Conservation (phyloP, 257 asterid species). For the Datura wrightii region DNA sequence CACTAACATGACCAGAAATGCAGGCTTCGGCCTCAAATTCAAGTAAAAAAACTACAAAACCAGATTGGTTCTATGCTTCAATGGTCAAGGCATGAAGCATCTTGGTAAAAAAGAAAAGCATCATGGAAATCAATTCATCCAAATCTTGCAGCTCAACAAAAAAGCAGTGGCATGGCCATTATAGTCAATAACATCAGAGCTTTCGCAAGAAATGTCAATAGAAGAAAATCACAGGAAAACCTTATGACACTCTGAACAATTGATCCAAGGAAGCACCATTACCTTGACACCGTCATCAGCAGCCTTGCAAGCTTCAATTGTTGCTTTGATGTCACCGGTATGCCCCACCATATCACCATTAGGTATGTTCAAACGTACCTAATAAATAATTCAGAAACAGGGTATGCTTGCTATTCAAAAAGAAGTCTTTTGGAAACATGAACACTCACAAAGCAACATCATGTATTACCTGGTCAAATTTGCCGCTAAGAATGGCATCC, state of each 20-base stretch:
- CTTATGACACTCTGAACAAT: neutral
- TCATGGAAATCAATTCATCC: constrained; percentile 6
- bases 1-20: neutral
- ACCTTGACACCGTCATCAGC: constrained; percentile 98
- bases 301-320: constrained; percentile 89
- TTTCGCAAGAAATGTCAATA: neutral
- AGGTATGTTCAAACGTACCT: constrained; percentile 93
- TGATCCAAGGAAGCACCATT: constrained; percentile 34
- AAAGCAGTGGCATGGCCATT: neutral
- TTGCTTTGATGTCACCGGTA: constrained; percentile 94
- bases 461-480: constrained; percentile 82
- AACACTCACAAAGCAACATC: neutral
- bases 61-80: neutral
- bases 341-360: constrained; percentile 98
- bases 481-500: constrained; percentile 85
- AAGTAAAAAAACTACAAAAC: neutral
- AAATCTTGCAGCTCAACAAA: constrained; percentile 7
- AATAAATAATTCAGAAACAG: neutral
- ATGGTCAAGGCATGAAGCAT: neutral
- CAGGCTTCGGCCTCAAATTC: neutral
- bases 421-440: neutral
- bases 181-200: neutral
- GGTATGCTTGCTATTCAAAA: neutral
- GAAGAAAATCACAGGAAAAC: neutral
- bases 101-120: constrained; percentile 22